Evolutionary conservation across 176 grass and related monocot species (phyloP), one percentile per base, ranked within the genome.

Genomic region (Carex parvula): DNA sequence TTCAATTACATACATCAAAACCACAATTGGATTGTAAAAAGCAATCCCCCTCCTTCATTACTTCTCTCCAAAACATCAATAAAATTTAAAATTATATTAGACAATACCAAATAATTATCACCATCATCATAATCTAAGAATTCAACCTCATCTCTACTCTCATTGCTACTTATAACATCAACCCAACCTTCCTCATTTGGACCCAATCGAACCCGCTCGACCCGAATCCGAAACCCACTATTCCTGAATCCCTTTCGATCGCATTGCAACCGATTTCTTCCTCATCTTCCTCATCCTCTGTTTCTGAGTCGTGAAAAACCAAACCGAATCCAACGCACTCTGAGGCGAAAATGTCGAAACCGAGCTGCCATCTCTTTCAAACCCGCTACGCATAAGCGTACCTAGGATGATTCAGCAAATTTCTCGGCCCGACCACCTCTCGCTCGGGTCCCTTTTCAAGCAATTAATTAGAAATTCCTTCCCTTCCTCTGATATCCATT

Each of bases 211-310:
- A 52, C 35, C 6, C 10, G 7, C 18, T 32, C n/a, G n/a, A 66
- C 35, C 20, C 60, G 20, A 48, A 82, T 54, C 72, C 44, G 3
- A 30, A 15, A 76, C 72, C 46, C 14, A 30, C 83, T 52, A 84
- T 57, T 58, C 69, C 52, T 0, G 64, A 67, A 84, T 75, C n/a
- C 52, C 83, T 84, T 29, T 82, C 44, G 9, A 39, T 11, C 9
- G 35, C 60, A 54, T 32, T 26, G 0, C 11, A 48, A 64, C 42
- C 5, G 3, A 13, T 50, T 53, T 82, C 80, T 74, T 77, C 84
- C 13, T 84, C 89, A 30, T 87, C 88, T 0, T 21, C 70, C 76
- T 91, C 92, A 44, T 90, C 88, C 46, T 94, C 92, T 64, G 72
- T 92, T 52, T 76, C 83, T 22, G 83, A 74, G 18, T 90, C 88